These are phyloP conservation scores for Amyloporia xantha DNA, from an alignment of 768 basidiomycete genomes.

Conservation along the genomic window DNA sequence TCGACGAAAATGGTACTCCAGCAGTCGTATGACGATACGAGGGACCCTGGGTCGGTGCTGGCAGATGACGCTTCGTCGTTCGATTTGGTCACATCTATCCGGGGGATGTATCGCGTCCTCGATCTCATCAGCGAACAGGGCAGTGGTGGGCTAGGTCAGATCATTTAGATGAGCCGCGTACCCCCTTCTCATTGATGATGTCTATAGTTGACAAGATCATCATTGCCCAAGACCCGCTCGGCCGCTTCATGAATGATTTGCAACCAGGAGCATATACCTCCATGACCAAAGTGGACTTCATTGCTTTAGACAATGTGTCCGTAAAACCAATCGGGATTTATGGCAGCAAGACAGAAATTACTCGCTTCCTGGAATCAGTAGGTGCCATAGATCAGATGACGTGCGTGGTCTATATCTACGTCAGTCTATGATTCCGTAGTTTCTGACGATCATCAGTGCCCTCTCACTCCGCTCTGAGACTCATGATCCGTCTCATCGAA, in stretches of 20 bases:
- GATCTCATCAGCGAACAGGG: constrained; percentile 47
- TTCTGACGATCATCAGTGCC: not conserved
- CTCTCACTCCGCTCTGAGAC: not conserved
- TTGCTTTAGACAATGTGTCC: constrained; percentile 35
- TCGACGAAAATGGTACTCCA: too few species aligned
- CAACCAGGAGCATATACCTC: constrained; percentile 46
- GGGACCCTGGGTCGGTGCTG: too few species aligned
- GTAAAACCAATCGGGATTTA: constrained; percentile 53
- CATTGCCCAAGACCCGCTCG: constrained; percentile 46
- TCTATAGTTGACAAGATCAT: constrained; percentile 54
- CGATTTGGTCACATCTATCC: constrained; percentile 22
- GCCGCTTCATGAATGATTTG: constrained; percentile 40
- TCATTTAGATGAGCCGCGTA: not conserved
- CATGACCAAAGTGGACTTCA: constrained; percentile 52
- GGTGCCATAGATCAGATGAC: constrained; percentile 30
- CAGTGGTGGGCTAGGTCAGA: constrained; percentile 44
- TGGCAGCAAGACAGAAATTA: constrained; percentile 46
- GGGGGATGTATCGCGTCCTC: constrained; percentile 46
- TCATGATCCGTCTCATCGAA: not conserved
- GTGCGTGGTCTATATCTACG: constrained; percentile 30
- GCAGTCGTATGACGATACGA: too few species aligned
- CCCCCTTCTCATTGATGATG: not conserved
- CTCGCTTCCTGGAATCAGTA: constrained; percentile 34
- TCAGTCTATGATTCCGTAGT: too few species aligned
- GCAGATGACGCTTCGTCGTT: not conserved